Conservation (phyloP, 495 filamentous ascomycete species). For the Penicillium verhagenii region DNA sequence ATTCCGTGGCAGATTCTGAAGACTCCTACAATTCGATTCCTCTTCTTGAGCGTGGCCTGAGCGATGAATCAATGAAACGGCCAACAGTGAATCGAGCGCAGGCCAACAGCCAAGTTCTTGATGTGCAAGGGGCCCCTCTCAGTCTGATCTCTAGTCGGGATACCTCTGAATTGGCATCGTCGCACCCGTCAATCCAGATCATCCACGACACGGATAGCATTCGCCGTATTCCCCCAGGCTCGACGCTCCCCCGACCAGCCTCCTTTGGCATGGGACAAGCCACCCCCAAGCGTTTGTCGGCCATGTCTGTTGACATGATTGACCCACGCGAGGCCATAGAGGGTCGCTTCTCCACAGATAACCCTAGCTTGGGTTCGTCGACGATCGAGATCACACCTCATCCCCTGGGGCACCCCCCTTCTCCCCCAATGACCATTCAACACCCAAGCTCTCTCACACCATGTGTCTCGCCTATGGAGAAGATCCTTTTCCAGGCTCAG, state of each 20-base stretch:
- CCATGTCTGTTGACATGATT: conserved; percentile 67
- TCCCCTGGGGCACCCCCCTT: conserved; percentile 70
- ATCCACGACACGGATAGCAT: conserved; percentile 60
- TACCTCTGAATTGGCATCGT: conserved; percentile 38
- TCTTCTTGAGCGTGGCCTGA: conserved; percentile 69
- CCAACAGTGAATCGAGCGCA: conserved; percentile 17
- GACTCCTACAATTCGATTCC: conserved; percentile 77
- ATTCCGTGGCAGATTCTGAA: conserved; percentile 52
- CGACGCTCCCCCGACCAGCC: conserved; percentile 39
- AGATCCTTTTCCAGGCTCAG: conserved; percentile 40
- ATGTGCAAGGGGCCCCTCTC: conserved; percentile 19
- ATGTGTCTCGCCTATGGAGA: conserved; percentile 37
- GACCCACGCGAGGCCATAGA: conserved; percentile 46
- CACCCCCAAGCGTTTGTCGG: conserved; percentile 52
- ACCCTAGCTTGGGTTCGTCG: conserved; percentile 39
- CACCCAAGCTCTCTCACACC: conserved; percentile 52
- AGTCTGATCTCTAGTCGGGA: conserved; percentile 29
- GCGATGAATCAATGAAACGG: conserved; percentile 54
- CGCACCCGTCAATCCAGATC: conserved; percentile 51
- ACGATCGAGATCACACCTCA: conserved; percentile 58
- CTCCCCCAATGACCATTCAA: conserved; percentile 73
- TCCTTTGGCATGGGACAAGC: conserved; percentile 11
- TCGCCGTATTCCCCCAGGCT: conserved; percentile 47
- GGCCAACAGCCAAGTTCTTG: not conserved
- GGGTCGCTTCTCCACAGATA: conserved; percentile 32